Conservation (phyloP, 2,329 filamentous ascomycete species). For the Xylaria sp. region DNA sequence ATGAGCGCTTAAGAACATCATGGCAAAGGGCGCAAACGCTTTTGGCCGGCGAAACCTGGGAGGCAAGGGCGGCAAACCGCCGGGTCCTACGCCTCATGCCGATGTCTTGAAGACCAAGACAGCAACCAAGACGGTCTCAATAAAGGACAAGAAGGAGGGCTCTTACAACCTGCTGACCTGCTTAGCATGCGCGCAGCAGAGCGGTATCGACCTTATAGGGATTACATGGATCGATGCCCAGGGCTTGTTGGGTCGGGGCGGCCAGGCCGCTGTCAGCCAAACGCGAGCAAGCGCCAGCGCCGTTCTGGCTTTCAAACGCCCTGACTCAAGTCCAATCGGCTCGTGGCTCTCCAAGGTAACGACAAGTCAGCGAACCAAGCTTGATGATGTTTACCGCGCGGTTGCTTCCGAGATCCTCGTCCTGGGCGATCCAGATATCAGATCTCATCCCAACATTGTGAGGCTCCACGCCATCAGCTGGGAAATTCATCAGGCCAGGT, state of each 20-base stretch:
- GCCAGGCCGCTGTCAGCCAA: neutral
- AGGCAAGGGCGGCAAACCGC: neutral
- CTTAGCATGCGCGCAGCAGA: neutral
- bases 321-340: neutral
- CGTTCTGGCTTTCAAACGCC: neutral
- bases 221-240: neutral
- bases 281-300: neutral
- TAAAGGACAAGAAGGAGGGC: neutral
- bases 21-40: neutral
- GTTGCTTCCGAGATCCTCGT: constrained; percentile 1
- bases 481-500: neutral
- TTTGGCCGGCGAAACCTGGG: neutral
- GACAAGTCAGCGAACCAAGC: neutral
- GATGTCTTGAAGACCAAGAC: neutral
- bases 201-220: neutral
- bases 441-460: neutral
- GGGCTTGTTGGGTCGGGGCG: neutral
- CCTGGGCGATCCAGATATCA: neutral
- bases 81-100: neutral
- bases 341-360: neutral
- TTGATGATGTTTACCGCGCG: neutral
- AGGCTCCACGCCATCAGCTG: neutral
- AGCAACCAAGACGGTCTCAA: neutral
- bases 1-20: neutral
- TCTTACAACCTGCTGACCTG: constrained; percentile 1